A percentile compares a stretch with the other conserved stretches of the same genome.
phyloP scores from a whole-genome alignment of 495 filamentous ascomycete genomes.

The Podospora comata region DNA sequence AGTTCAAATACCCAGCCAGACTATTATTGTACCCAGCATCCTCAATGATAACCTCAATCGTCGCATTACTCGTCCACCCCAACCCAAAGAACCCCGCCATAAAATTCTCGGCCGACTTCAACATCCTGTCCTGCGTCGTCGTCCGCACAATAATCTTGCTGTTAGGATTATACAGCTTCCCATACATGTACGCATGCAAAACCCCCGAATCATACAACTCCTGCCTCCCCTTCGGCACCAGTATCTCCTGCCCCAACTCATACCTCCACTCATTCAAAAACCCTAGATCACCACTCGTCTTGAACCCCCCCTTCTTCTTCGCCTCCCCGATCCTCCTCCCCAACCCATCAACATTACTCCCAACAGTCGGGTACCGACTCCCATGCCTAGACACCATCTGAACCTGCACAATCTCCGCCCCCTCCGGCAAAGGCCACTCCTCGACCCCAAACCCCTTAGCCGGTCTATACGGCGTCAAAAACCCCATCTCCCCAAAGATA shows the following conservation, averaged over 20 bases:
- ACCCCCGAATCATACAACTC: conserved; percentile 71
- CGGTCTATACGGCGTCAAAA: conserved; percentile 42
- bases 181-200: conserved; percentile 60
- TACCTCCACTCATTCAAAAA: conserved; percentile 71
- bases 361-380: conserved; percentile 67
- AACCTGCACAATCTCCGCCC: conserved; percentile 54
- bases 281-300: conserved; percentile 47
- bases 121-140: conserved; percentile 65
- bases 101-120: conserved; percentile 71
- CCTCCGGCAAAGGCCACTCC: conserved; percentile 54
- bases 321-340: conserved; percentile 57
- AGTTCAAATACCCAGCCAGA: conserved; percentile 45
- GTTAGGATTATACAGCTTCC: conserved; percentile 56
- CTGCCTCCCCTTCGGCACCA: conserved; percentile 48
- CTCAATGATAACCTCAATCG: conserved; percentile 64
- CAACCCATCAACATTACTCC: conserved; percentile 54
- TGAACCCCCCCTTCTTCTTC: conserved; percentile 48
- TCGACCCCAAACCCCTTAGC: conserved; percentile 53
- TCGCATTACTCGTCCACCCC: conserved; percentile 55
- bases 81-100: conserved; percentile 68
- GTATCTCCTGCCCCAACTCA: conserved; percentile 65
- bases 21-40: conserved; percentile 66
- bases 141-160: conserved; percentile 61
- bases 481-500: conserved; percentile 56
- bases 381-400: conserved; percentile 77